Evolutionary conservation across 352 stramenopile genomes (phyloP).

Genomic region (Pythium angustatum): DNA sequence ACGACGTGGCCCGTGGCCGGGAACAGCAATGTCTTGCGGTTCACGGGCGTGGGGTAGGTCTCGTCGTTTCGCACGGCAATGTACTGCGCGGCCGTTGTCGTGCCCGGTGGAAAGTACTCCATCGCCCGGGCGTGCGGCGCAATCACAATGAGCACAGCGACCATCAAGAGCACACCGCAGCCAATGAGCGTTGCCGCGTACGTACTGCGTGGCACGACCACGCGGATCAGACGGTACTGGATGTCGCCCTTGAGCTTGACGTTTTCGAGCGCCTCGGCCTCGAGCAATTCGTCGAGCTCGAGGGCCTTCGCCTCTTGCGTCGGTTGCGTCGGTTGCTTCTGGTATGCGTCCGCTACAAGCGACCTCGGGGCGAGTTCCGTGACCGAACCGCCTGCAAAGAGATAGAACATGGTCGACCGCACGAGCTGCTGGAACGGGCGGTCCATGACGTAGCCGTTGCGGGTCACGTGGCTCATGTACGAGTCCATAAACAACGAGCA

Average conservation of each 20-base stretch:
- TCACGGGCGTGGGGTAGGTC: slow-evolving; percentile 16
- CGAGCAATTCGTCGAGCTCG: neutral
- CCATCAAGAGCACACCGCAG: slow-evolving; percentile 33
- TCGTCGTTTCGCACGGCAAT: slow-evolving; percentile 13
- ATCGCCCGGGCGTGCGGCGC: slow-evolving; percentile 34
- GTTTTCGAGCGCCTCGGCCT: slow-evolving; percentile 2
- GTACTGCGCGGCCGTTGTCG: slow-evolving; percentile 18
- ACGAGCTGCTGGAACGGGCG: slow-evolving; percentile 6
- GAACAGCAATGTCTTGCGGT: slow-evolving; percentile 25
- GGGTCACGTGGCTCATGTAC: slow-evolving; percentile 11
- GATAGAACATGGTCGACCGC: slow-evolving; percentile 14
- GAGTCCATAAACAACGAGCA: slow-evolving; percentile 19
- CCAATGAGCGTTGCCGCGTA: slow-evolving; percentile 45
- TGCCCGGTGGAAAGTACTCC: slow-evolving; percentile 26
- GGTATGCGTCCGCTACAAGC: neutral
- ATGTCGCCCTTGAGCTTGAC: slow-evolving; percentile 25
- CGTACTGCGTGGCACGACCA: slow-evolving; percentile 25
- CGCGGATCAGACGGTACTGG: slow-evolving; percentile 16
- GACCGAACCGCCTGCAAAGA: slow-evolving; percentile 15
- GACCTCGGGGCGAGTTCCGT: slow-evolving; percentile 11
- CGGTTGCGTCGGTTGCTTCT: too few species aligned
- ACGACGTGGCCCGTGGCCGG: slow-evolving; percentile 15
- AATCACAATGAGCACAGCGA: slow-evolving; percentile 33
- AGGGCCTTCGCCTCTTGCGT: too few species aligned
- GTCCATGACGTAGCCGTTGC: slow-evolving; percentile 15